Conservation (phyloP, 2,329 filamentous ascomycete genomes). For the Aspergillus luchuensis region DNA sequence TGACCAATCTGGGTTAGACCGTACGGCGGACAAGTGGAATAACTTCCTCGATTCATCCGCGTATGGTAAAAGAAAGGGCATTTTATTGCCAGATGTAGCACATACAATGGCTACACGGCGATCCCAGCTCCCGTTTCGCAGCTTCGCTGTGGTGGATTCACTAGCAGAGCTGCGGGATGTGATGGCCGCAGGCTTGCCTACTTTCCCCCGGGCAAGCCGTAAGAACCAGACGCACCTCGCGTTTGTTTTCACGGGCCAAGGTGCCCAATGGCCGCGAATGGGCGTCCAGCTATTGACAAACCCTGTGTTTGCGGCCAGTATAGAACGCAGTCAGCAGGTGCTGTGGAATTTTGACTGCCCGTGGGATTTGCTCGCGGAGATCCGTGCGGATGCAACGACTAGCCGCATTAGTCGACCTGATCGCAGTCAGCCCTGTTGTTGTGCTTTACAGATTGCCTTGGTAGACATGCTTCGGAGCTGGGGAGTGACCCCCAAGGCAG, state of each 20-base stretch:
- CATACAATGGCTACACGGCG: constrained; percentile 23
- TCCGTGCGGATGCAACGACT: constrained; percentile 13
- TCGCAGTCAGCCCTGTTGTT: constrained; percentile 27
- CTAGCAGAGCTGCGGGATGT: neutral
- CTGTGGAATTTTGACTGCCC: constrained; percentile 18
- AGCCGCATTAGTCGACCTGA: constrained; percentile 27
- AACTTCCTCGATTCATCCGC: constrained; percentile 11
- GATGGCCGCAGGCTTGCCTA: constrained; percentile 13
- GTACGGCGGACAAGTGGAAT: constrained; percentile 17
- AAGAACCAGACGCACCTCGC: constrained; percentile 20
- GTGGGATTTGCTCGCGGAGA: constrained; percentile 32
- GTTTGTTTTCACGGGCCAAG: constrained; percentile 48
- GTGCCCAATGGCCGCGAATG: constrained; percentile 48
- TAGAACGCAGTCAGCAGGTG: constrained; percentile 4
- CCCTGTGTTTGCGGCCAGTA: constrained; percentile 17
- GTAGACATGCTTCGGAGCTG: constrained; percentile 27
- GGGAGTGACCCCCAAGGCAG: constrained; percentile 21
- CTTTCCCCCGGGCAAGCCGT: constrained; percentile 19
- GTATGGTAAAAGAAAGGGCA: constrained; percentile 1
- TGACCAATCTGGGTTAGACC: constrained; percentile 20
- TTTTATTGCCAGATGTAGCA: neutral
- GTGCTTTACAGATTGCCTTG: constrained; percentile 31
- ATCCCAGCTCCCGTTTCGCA: constrained; percentile 23
- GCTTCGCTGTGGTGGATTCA: constrained; percentile 20
- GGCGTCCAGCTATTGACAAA: constrained; percentile 39